Conservation (phyloP, 2,329 filamentous ascomycete species). For the Ophiostoma novo-ulmi region DNA sequence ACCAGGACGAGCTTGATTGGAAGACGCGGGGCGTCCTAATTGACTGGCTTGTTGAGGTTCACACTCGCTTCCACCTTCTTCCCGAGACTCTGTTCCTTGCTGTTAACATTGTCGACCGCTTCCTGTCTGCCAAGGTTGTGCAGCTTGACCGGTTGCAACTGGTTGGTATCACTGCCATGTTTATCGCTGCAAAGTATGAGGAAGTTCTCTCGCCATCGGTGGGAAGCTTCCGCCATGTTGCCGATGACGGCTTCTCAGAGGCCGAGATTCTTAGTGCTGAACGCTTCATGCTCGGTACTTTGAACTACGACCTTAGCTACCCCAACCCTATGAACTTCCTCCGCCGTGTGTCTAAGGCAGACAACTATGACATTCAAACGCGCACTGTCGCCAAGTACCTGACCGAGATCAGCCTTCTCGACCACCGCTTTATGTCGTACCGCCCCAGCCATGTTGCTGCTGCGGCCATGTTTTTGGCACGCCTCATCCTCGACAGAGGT, state of each 20-base stretch:
- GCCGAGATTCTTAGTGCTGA: constrained; percentile 96
- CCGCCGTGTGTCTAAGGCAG: constrained; percentile 95
- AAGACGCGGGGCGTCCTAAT: constrained; percentile 96
- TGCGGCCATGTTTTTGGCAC: constrained; percentile 89
- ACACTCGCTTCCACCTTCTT: constrained; percentile 90
- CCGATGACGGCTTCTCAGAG: constrained; percentile 93
- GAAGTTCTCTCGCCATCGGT: constrained; percentile 96
- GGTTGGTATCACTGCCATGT: constrained; percentile 97
- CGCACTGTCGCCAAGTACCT: constrained; percentile 96
- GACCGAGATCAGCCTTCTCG: constrained; percentile 92
- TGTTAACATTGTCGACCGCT: constrained; percentile 97
- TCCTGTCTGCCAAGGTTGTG: constrained; percentile 91
- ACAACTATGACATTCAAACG: constrained; percentile 98
- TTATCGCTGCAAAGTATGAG: constrained; percentile 98
- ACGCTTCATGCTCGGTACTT: constrained; percentile 81
- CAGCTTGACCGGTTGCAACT: constrained; percentile 93
- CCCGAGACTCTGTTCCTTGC: constrained; percentile 95
- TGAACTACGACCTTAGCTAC: constrained; percentile 97
- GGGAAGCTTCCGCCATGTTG: constrained; percentile 92
- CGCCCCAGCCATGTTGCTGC: constrained; percentile 87
- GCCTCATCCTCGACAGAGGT: constrained; percentile 83
- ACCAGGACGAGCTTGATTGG: constrained; percentile 94
- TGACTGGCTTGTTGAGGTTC: constrained; percentile 97
- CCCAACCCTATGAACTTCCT: constrained; percentile 99
- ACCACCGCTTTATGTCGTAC: constrained; percentile 88